Base-by-base conservation (phyloP, 2,329 filamentous ascomycete genomes). In the Domatiomyces catenatus region DNA sequence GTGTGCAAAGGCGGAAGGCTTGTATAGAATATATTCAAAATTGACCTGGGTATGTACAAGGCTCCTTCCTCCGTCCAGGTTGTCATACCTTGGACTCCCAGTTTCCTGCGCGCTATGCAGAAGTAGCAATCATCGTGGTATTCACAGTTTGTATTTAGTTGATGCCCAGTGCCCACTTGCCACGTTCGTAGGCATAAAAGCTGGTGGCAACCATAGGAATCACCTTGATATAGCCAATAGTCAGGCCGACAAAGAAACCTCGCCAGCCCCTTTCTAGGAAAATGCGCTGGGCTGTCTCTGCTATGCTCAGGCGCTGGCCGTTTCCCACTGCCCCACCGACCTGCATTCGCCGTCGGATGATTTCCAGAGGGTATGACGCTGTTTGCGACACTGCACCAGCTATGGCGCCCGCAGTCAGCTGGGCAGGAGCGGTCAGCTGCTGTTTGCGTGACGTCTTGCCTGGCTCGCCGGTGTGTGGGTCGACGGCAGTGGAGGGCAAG, bases 311-410 rank as follows among this genome's bases (percentile, higher is more conserved):
- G 45, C 85, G 73, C 60, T 80, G 86, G 0, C 90, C 89, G 64
- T 96, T 89, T 1, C 92, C 92, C 0, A 96, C 87, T 0, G 90
- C 89, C 8, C 90, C 92, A 46, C 87, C 86, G 12, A 98, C 92
- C 65, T 98, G 92, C 90, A 98, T 96, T 46, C 92, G 76, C 56
- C 92, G 76, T 53, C 92, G 75, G 52, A 96, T 84, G 15, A 98
- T 86, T 66, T 98, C 92, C 2, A 98, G 74, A 4, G 92, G 92
- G 65, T 98, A 98, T 15, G 89, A 93, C 0, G 83, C 79, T 0
- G 90, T 94, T 67, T 98, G 92, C 6, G 87, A 89, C 1, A 95
- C 80, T 53, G 94, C 72, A 1, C 92, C 92, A 0, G 92, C 89
- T 8, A 92, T 66, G 1, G 89, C 92, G 46, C 92, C 92, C 0